Evolutionary conservation across 2,329 filamentous ascomycete genomes (phyloP).

Genomic region (Nemania serpens): DNA sequence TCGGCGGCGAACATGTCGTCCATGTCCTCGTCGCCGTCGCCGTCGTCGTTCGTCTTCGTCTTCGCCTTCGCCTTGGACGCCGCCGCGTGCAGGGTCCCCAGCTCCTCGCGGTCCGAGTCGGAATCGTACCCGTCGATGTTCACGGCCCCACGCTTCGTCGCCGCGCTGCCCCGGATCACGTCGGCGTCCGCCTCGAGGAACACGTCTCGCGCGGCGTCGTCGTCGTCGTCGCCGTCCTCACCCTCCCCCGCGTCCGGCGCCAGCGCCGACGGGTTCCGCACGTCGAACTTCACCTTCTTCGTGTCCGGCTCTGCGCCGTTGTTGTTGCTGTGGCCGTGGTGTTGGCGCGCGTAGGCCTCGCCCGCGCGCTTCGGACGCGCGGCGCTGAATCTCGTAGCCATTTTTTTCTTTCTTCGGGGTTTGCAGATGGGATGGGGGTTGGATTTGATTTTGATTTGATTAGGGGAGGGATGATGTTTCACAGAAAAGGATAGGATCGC

Average conservation of each 20-base stretch:
- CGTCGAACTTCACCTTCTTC: slow-evolving; percentile 90
- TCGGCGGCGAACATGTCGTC: slow-evolving; percentile 84
- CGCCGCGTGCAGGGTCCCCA: slow-evolving; percentile 40
- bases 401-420: slow-evolving; percentile 36
- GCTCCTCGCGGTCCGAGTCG: slow-evolving; percentile 82
- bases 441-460: not conserved
- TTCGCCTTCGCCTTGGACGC: slow-evolving; percentile 35
- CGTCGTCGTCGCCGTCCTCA: slow-evolving; percentile 44
- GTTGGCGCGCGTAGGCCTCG: slow-evolving; percentile 77
- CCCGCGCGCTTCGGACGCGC: slow-evolving; percentile 82
- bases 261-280: slow-evolving; percentile 90
- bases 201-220: slow-evolving; percentile 49
- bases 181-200: slow-evolving; percentile 91
- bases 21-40: slow-evolving; percentile 60
- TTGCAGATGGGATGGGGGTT: not conserved
- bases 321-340: slow-evolving; percentile 49
- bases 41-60: slow-evolving; percentile 36
- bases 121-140: slow-evolving; percentile 97
- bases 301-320: slow-evolving; percentile 51
- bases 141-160: slow-evolving; percentile 88
- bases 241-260: slow-evolving; percentile 75
- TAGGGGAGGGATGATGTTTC: not conserved
- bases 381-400: slow-evolving; percentile 64
- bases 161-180: slow-evolving; percentile 79
- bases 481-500: not conserved